phyloP scores from a whole-genome alignment of 495 filamentous ascomycete genomes.

The Penicillium verhagenii region DNA sequence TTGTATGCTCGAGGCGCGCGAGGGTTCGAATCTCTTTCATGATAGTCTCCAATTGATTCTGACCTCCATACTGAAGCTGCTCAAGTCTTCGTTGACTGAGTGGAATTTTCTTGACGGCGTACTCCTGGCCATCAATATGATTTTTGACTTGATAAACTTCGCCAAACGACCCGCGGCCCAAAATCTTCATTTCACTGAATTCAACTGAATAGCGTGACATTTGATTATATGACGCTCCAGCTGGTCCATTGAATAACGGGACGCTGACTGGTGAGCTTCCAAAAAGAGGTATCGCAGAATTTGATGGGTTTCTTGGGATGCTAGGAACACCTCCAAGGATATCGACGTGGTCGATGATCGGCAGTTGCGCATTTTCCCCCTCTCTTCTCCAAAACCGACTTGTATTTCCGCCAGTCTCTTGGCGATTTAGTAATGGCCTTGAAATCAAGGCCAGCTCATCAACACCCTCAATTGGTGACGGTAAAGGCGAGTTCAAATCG shows the following conservation, averaged over 20 bases:
- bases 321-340: slow-evolving; percentile 26
- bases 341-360: slow-evolving; percentile 17
- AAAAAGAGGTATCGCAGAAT: slow-evolving; percentile 27
- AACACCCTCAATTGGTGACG: slow-evolving; percentile 14
- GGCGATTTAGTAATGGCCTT: slow-evolving; percentile 10
- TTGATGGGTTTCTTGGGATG: slow-evolving; percentile 18
- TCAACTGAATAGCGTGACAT: slow-evolving; percentile 44
- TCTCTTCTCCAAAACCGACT: slow-evolving; percentile 11
- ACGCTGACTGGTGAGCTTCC: slow-evolving; percentile 38
- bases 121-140: slow-evolving; percentile 50
- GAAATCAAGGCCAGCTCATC: slow-evolving; percentile 26
- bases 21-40: slow-evolving; percentile 55
- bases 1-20: slow-evolving; percentile 52
- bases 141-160: slow-evolving; percentile 53
- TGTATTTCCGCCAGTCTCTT: slow-evolving; percentile 3
- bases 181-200: slow-evolving; percentile 41
- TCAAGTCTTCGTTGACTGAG: slow-evolving; percentile 47
- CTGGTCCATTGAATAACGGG: slow-evolving; percentile 29
- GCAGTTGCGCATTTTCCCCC: slow-evolving; percentile 15
- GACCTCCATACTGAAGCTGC: slow-evolving; percentile 44
- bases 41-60: slow-evolving; percentile 48
- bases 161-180: slow-evolving; percentile 54
- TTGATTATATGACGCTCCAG: slow-evolving; percentile 15
- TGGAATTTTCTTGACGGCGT: slow-evolving; percentile 56
- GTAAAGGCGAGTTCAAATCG: slow-evolving; percentile 21